A percentile compares a stretch with the other conserved stretches of the same genome.
Evolutionary conservation across 345 rosid species (phyloP).

Genomic region (Rhodamnia argentea): DNA sequence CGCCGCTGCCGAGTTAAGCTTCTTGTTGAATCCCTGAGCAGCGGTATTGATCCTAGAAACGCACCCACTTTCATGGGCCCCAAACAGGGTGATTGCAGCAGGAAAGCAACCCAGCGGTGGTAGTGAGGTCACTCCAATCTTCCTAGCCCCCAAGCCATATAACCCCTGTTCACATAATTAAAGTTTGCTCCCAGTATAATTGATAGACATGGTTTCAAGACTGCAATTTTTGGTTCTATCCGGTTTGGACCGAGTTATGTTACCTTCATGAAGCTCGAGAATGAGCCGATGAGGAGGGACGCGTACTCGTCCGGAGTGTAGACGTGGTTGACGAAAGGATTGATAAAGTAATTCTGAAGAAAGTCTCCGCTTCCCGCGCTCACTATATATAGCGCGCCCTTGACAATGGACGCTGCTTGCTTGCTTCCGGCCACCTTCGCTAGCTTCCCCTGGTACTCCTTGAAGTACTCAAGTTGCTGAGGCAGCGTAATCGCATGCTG

Average conservation of each 20-base stretch:
- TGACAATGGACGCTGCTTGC: constrained; percentile 46
- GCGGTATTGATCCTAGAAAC: constrained; percentile 55
- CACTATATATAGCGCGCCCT: constrained; percentile 46
- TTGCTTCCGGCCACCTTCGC: constrained; percentile 50
- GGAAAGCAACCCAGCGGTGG: constrained; percentile 94
- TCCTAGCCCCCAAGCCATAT: constrained; percentile 67
- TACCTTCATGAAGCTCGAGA: constrained; percentile 61
- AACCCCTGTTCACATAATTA: constrained; percentile 24
- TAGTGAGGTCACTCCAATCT: constrained; percentile 83
- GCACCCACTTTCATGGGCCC: constrained; percentile 51
- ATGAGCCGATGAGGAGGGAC: constrained; percentile 35
- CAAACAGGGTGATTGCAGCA: constrained; percentile 63
- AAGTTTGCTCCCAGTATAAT: neutral
- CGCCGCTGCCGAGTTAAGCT: constrained; percentile 43
- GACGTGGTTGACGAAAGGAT: constrained; percentile 48
- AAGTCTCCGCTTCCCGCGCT: constrained; percentile 91
- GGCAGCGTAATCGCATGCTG: constrained; percentile 80
- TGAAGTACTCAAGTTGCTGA: constrained; percentile 66
- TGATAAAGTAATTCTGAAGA: constrained; percentile 76
- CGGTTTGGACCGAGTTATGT: neutral
- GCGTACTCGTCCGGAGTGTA: constrained; percentile 69
- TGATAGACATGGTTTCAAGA: neutral
- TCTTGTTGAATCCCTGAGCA: constrained; percentile 70
- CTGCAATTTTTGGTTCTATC: neutral
- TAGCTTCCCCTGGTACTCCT: constrained; percentile 68